A percentile compares a stretch with the other conserved stretches of the same genome.
phyloP scores from a whole-genome alignment of 768 basidiomycete species.

The Amanita fuliginea region DNA sequence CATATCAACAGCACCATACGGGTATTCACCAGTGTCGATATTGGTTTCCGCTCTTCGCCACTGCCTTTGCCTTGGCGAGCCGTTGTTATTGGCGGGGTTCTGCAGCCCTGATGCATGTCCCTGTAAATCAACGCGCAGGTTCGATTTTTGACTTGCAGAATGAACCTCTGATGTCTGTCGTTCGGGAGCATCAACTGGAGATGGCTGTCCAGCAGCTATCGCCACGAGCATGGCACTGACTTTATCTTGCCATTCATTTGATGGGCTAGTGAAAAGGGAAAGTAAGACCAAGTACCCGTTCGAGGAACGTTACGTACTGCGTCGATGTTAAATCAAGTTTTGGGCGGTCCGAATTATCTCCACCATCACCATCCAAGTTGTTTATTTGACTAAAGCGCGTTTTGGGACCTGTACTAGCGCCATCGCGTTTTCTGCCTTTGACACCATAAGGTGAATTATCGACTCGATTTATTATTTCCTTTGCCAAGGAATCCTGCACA shows the following conservation, averaged over 20 bases:
- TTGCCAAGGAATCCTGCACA: slow-evolving; percentile 62
- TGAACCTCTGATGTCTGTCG: neutral
- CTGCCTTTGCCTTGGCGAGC: slow-evolving; percentile 31
- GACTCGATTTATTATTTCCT: slow-evolving; percentile 74
- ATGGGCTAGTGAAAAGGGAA: slow-evolving; percentile 39
- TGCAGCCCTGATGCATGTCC: slow-evolving; percentile 3
- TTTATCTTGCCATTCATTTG: slow-evolving; percentile 76
- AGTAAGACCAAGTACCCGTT: neutral
- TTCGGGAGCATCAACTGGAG: slow-evolving; percentile 2
- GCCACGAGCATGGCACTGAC: slow-evolving; percentile 34
- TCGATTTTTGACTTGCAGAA: neutral
- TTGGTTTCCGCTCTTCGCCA: slow-evolving; percentile 33
- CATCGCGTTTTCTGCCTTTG: slow-evolving; percentile 48
- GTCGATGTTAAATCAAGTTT: slow-evolving; percentile 41
- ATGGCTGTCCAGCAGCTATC: slow-evolving; percentile 4
- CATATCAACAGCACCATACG: slow-evolving; percentile 10
- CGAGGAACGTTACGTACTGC: slow-evolving; percentile 35
- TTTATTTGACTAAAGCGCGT: slow-evolving; percentile 11
- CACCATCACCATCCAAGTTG: neutral
- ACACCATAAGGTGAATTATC: slow-evolving; percentile 72
- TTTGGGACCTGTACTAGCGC: slow-evolving; percentile 2
- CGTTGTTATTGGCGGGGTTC: slow-evolving; percentile 15
- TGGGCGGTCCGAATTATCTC: slow-evolving; percentile 12
- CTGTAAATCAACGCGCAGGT: slow-evolving; percentile 11
- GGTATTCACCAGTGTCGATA: slow-evolving; percentile 17